Conservation (phyloP, 441 rosid genomes). For the Viola pubescens region DNA sequence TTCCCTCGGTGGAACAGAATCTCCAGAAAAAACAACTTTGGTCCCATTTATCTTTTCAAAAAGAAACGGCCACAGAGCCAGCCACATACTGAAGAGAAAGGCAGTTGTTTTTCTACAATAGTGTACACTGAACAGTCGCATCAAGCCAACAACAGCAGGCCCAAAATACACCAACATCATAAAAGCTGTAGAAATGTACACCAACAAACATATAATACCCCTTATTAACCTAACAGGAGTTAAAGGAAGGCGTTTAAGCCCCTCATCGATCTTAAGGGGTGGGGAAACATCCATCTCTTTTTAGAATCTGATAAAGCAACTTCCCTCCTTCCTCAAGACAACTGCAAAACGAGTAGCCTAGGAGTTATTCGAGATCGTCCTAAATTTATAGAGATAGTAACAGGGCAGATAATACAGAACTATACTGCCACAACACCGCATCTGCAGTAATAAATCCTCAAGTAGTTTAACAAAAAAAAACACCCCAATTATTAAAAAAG, state of each 20-base stretch:
- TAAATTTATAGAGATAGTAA: background rate
- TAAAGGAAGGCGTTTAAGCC: conserved; percentile 48
- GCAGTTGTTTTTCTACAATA: conserved; percentile 57
- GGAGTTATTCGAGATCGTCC: conserved; percentile 1
- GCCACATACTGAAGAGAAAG: conserved; percentile 66
- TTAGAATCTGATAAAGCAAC: conserved; percentile 16
- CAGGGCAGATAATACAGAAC: no score
- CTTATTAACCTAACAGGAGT: conserved; percentile 58
- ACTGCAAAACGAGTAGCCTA: conserved; percentile 12
- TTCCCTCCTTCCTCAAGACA: conserved; percentile 14
- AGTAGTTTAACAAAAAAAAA: no score
- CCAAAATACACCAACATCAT: conserved; percentile 67
- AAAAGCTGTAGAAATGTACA: conserved; percentile 73
- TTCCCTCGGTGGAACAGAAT: conserved; percentile 47
- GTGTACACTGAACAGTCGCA: conserved; percentile 50
- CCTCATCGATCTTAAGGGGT: conserved; percentile 35
- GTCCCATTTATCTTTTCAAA: conserved; percentile 87
- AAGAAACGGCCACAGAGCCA: conserved; percentile 88
- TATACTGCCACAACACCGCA: no score
- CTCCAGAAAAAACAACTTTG: conserved; percentile 69
- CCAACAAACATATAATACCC: conserved; percentile 61
- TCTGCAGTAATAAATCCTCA: no score
- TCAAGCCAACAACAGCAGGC: conserved; percentile 40
- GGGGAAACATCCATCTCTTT: conserved; percentile 47
- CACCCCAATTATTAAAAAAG: no score